Percentiles rank a stretch among this genome's conserved stretches.
phyloP scores from a whole-genome alignment of 176 grass and related monocot genomes.

The Rhynchospora tenuis region DNA sequence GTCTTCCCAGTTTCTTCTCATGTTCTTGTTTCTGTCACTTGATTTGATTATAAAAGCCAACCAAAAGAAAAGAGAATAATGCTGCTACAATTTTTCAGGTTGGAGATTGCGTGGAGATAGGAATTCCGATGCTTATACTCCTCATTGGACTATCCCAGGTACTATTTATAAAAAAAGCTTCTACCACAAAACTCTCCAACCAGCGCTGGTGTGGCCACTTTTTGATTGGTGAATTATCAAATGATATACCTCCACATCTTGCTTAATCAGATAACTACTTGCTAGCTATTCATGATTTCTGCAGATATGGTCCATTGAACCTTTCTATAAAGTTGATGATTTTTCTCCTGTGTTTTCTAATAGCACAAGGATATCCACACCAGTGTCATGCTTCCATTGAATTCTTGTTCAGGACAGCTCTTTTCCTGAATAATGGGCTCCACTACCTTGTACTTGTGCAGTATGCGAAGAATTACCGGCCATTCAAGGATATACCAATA shows the following conservation, averaged over 20 bases:
- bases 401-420: background rate
- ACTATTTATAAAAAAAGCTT: background rate
- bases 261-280: background rate
- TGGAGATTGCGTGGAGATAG: conserved; percentile 50
- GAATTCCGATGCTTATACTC: conserved; percentile 47
- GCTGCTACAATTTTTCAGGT: conserved; percentile 29
- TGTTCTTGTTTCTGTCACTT: background rate
- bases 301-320: background rate
- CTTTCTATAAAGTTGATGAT: background rate
- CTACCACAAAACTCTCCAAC: background rate
- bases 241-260: background rate
- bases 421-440: background rate
- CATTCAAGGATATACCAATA: conserved; percentile 40
- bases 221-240: background rate
- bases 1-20: background rate
- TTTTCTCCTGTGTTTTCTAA: conserved; percentile 4
- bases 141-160: conserved; percentile 52
- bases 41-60: background rate
- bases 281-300: background rate
- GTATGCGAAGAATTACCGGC: conserved; percentile 50
- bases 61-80: conserved; percentile 1
- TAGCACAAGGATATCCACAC: conserved; percentile 10
- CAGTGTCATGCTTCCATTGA: conserved; percentile 3
- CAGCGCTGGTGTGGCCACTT: background rate
- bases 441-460: conserved; percentile 28